These are phyloP conservation scores for Aphanomyces invadans DNA, from an alignment of 352 stramenopile genomes.

Conservation along the genomic window DNA sequence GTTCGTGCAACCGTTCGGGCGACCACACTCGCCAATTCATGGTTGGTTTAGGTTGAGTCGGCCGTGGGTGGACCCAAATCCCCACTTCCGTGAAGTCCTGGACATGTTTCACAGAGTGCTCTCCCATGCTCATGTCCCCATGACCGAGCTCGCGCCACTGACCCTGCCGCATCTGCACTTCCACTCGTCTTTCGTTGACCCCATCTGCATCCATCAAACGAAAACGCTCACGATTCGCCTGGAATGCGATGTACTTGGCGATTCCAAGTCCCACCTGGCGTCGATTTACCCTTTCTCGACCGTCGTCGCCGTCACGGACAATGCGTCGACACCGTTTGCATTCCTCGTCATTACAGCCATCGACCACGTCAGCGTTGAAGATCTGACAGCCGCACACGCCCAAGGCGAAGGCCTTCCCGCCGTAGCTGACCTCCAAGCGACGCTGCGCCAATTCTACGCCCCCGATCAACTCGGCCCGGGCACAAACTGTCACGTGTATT, in stretches of 20 bases:
- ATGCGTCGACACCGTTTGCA: slow-evolving; percentile 32
- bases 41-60: slow-evolving; percentile 36
- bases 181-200: slow-evolving; percentile 34
- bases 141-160: not conserved
- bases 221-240: slow-evolving; percentile 71
- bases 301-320: slow-evolving; percentile 35
- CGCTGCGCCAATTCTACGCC: slow-evolving; percentile 50
- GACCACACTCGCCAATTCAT: not conserved
- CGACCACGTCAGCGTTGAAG: slow-evolving; percentile 28
- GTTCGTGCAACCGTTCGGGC: slow-evolving; percentile 23
- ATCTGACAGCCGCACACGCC: slow-evolving; percentile 33
- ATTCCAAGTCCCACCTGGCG: slow-evolving; percentile 48
- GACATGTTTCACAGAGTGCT: slow-evolving; percentile 34
- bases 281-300: slow-evolving; percentile 33
- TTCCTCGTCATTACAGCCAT: slow-evolving; percentile 40
- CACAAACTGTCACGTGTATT: slow-evolving; percentile 20
- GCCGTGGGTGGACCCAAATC: slow-evolving; percentile 66
- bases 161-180: slow-evolving; percentile 52
- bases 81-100: slow-evolving; percentile 45
- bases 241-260: slow-evolving; percentile 36
- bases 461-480: not conserved
- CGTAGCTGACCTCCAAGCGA: slow-evolving; percentile 32
- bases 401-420: slow-evolving; percentile 40
- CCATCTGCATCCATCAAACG: slow-evolving; percentile 31
- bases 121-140: not conserved